Evolutionary conservation across 2,329 filamentous ascomycete species (phyloP).

Genomic region (Penicillium sp.): DNA sequence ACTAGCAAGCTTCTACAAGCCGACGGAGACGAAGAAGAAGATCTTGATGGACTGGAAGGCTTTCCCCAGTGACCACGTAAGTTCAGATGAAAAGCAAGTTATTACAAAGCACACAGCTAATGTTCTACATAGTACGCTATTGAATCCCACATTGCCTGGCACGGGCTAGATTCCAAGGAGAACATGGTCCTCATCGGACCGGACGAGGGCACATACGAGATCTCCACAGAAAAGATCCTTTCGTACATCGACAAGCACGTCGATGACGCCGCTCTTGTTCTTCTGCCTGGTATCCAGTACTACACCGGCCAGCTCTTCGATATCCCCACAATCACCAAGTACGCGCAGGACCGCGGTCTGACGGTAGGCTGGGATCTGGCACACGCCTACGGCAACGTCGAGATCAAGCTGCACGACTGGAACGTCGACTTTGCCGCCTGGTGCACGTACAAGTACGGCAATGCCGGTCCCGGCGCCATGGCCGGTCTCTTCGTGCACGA

Average conservation of each 20-base stretch:
- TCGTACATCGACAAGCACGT: slow-evolving; percentile 72
- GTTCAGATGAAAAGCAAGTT: slow-evolving; percentile 23
- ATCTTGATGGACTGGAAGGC: slow-evolving; percentile 84
- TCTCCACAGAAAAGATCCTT: slow-evolving; percentile 71
- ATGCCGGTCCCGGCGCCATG: slow-evolving; percentile 78
- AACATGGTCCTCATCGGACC: slow-evolving; percentile 75
- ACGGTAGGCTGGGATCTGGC: slow-evolving; percentile 83
- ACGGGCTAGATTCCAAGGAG: slow-evolving; percentile 64
- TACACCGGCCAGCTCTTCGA: slow-evolving; percentile 88
- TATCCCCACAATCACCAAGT: slow-evolving; percentile 72
- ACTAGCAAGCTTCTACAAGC: slow-evolving; percentile 79
- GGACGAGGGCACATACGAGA: slow-evolving; percentile 54
- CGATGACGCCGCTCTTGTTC: slow-evolving; percentile 69
- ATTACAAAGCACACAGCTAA: slow-evolving; percentile 11
- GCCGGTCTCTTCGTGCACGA: slow-evolving; percentile 79
- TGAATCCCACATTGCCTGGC: slow-evolving; percentile 74
- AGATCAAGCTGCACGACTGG: slow-evolving; percentile 79
- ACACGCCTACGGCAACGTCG: slow-evolving; percentile 80
- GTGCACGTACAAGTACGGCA: slow-evolving; percentile 95
- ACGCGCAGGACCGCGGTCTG: slow-evolving; percentile 70
- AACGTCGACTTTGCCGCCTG: slow-evolving; percentile 85
- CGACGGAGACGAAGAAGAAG: slow-evolving; percentile 65
- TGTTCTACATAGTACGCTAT: slow-evolving; percentile 67
- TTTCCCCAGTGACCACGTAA: slow-evolving; percentile 79
- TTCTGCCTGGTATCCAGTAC: slow-evolving; percentile 86